Percentiles rank a stretch among this genome's conserved stretches.
These are phyloP conservation scores for Eimeria mitis DNA, from an alignment of 169 alveolate genomes.

Conservation along the genomic window DNA sequence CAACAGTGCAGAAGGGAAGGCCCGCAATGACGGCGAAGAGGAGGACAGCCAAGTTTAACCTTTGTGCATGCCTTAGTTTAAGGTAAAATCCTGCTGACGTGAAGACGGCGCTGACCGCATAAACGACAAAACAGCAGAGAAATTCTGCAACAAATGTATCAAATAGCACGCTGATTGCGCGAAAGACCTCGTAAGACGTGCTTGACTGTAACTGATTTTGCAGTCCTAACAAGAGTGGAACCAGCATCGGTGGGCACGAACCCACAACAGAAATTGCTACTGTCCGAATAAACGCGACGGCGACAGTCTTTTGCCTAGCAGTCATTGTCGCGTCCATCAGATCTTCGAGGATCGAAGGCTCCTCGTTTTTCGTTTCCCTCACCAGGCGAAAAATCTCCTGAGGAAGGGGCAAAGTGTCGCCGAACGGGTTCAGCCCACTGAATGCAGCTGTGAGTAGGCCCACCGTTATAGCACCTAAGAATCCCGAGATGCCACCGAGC, in stretches of 20 bases:
- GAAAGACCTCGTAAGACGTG: not conserved
- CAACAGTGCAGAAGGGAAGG: conserved; percentile 57
- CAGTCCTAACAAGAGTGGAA: not conserved
- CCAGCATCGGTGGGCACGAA: not conserved
- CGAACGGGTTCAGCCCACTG: conserved; percentile 44
- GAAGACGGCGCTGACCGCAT: conserved; percentile 33
- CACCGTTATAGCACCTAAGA: conserved; percentile 48
- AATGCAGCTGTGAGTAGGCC: conserved; percentile 16
- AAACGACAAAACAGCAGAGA: conserved; percentile 28
- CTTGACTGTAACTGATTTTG: conserved; percentile 8
- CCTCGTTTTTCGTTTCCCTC: not conserved
- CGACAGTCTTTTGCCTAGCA: not conserved
- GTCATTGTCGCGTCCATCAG: not conserved
- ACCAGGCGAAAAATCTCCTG: conserved; percentile 33
- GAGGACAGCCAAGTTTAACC: conserved; percentile 48
- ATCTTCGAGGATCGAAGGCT: conserved; percentile 7
- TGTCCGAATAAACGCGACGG: not conserved
- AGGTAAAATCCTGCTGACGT: conserved; percentile 26
- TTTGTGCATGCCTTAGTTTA: conserved; percentile 21
- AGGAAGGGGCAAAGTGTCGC: conserved; percentile 37
- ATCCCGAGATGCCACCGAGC: conserved; percentile 49
- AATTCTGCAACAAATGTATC: conserved; percentile 44
- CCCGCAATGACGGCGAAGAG: conserved; percentile 57
- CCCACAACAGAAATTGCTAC: not conserved
- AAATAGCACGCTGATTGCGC: conserved; percentile 34